phyloP scores from a whole-genome alignment of 108 stramenopile genomes.

The Craspedostauros australis region DNA sequence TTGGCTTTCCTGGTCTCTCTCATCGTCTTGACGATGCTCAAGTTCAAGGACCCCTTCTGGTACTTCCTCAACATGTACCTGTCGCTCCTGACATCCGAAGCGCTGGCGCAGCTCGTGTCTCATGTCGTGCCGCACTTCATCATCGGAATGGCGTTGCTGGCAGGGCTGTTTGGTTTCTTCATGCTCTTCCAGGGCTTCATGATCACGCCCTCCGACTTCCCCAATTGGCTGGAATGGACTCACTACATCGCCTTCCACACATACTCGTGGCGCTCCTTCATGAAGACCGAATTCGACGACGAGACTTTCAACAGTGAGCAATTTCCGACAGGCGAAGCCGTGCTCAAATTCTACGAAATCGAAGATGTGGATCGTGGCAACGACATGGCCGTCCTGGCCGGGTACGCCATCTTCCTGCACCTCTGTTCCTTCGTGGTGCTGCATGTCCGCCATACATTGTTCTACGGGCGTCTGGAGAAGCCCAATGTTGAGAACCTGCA shows the following conservation, averaged over 20 bases:
- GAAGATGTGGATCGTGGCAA: slow-evolving; percentile 33
- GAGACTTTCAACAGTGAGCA: slow-evolving; percentile 4
- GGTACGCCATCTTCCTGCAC: slow-evolving; percentile 27
- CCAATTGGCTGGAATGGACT: slow-evolving; percentile 43
- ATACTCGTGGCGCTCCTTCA: slow-evolving; percentile 56
- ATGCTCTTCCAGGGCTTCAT: slow-evolving; percentile 59
- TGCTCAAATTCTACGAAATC: slow-evolving; percentile 48
- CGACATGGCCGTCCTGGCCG: slow-evolving; percentile 27
- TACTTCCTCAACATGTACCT: slow-evolving; percentile 51
- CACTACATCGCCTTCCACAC: slow-evolving; percentile 52
- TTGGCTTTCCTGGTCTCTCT: slow-evolving; percentile 37
- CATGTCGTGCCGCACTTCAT: slow-evolving; percentile 53
- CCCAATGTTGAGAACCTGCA: too few species aligned
- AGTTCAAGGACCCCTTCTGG: slow-evolving; percentile 31
- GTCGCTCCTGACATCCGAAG: slow-evolving; percentile 40
- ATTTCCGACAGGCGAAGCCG: slow-evolving; percentile 27
- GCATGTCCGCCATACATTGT: slow-evolving; percentile 11
- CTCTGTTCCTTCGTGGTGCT: slow-evolving; percentile 22
- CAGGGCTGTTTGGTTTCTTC: slow-evolving; percentile 53
- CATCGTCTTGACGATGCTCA: slow-evolving; percentile 39
- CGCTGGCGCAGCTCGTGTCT: slow-evolving; percentile 47
- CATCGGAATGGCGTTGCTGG: slow-evolving; percentile 50
- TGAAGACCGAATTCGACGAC: slow-evolving; percentile 46
- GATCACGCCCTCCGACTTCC: slow-evolving; percentile 51
- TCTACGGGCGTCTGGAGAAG: too few species aligned